Evolutionary conservation across 257 asterid species (phyloP).

Genomic region (Nicotiana attenuata): DNA sequence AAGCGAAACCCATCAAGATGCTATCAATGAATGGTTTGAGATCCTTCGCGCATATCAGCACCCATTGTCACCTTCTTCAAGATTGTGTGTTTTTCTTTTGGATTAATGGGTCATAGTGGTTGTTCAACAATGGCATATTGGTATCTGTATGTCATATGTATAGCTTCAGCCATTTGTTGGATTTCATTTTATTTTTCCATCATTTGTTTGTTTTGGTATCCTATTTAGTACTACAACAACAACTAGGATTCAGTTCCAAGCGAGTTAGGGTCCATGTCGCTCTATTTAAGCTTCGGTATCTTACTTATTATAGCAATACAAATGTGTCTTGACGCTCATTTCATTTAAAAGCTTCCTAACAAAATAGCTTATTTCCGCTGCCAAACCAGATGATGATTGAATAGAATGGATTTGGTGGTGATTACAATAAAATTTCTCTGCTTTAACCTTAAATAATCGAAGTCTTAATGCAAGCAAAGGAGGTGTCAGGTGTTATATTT

Average conservation of each 20-base stretch:
- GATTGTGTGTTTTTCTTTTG: not conserved
- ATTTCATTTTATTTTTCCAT: not conserved
- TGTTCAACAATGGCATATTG: not conserved
- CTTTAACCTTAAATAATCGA: not conserved
- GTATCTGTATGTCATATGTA: not conserved
- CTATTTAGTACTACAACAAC: not conserved
- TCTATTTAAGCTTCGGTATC: not conserved
- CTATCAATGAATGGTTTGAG: not conserved
- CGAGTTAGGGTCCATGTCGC: not conserved
- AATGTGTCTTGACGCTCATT: not conserved
- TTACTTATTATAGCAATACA: not conserved
- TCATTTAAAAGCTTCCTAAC: not conserved
- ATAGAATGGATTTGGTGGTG: not conserved
- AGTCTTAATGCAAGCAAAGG: not conserved
- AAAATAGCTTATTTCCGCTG: not conserved
- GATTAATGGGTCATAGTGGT: not conserved
- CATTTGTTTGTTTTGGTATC: not conserved
- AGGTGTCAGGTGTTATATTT: not conserved
- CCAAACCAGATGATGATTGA: not conserved
- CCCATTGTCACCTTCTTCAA: not conserved
- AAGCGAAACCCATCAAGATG: not conserved
- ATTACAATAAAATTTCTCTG: not conserved
- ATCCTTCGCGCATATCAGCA: not conserved
- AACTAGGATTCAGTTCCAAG: not conserved
- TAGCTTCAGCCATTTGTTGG: not conserved